Conservation (phyloP, 2,329 filamentous ascomycete species). For the Ophiostoma sp. region DNA sequence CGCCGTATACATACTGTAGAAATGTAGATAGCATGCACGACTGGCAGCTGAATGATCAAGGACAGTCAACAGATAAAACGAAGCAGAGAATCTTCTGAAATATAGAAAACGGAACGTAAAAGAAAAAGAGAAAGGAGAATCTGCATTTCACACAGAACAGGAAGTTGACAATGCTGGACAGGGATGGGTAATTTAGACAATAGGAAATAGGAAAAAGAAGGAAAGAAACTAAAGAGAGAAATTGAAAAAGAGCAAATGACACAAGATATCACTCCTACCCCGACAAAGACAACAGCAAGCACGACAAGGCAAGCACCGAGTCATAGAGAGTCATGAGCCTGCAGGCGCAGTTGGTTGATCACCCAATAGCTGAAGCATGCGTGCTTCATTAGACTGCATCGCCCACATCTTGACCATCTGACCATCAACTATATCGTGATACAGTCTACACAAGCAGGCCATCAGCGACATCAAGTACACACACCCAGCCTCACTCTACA, state of each 20-base stretch:
- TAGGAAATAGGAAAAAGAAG: not conserved
- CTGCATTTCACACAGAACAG: not conserved
- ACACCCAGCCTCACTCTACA: not conserved
- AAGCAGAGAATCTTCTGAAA: not conserved
- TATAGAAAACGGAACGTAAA: slow-evolving; percentile 1
- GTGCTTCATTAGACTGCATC: not conserved
- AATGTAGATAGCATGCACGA: not conserved
- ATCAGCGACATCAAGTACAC: not conserved
- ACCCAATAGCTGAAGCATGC: not conserved
- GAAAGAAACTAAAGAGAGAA: not conserved
- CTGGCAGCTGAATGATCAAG: not conserved
- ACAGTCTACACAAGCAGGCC: not conserved
- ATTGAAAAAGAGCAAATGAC: not conserved
- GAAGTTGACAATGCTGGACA: not conserved
- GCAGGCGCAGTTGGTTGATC: not conserved
- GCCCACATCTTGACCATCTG: not conserved
- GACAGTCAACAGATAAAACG: not conserved
- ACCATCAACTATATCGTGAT: slow-evolving; percentile 1
- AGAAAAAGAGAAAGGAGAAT: not conserved
- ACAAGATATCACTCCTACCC: slow-evolving; percentile 10
- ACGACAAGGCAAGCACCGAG: not conserved
- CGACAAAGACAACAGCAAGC: slow-evolving; percentile 6
- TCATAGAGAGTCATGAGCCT: slow-evolving; percentile 11
- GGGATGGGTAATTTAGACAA: not conserved
- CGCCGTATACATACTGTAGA: not conserved